Evolutionary conservation across 768 basidiomycete species (phyloP).

Genomic region (Kwoniella sp.): DNA sequence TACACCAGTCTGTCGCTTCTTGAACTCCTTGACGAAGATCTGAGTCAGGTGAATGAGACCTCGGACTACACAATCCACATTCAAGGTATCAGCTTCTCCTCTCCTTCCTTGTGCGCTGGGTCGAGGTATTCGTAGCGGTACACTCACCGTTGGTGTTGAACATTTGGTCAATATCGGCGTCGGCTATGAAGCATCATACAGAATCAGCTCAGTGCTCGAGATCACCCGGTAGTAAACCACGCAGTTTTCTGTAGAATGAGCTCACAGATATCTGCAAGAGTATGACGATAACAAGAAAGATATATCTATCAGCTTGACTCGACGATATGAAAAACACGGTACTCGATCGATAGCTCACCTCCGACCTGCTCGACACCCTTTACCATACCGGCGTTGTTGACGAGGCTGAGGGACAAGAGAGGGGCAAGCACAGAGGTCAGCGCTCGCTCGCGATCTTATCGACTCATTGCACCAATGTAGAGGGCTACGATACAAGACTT

Average conservation of each 20-base stretch:
- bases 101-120: too few species aligned
- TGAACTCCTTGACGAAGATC: slow-evolving; percentile 51
- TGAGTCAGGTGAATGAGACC: slow-evolving; percentile 55
- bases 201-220: too few species aligned
- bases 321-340: too few species aligned
- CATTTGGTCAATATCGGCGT: slow-evolving; percentile 79
- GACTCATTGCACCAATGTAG: too few species aligned
- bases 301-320: not conserved
- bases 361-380: slow-evolving; percentile 85
- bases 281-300: not conserved
- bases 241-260: not conserved
- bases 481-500: too few species aligned
- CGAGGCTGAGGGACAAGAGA: slow-evolving; percentile 49
- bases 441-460: too few species aligned
- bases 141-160: slow-evolving; percentile 63
- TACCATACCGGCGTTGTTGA: slow-evolving; percentile 87
- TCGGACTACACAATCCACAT: slow-evolving; percentile 38
- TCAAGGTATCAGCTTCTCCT: too few species aligned
- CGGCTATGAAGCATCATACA: slow-evolving; percentile 64
- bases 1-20: slow-evolving; percentile 50
- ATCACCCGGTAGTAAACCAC: too few species aligned
- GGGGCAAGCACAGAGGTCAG: not conserved
- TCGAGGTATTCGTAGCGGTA: too few species aligned
- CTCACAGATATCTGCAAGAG: slow-evolving; percentile 27
- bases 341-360: slow-evolving; percentile 48